These are phyloP conservation scores for Gracilaria vermiculophylla DNA, from an alignment of 23 red algal species.

Conservation along the genomic window DNA sequence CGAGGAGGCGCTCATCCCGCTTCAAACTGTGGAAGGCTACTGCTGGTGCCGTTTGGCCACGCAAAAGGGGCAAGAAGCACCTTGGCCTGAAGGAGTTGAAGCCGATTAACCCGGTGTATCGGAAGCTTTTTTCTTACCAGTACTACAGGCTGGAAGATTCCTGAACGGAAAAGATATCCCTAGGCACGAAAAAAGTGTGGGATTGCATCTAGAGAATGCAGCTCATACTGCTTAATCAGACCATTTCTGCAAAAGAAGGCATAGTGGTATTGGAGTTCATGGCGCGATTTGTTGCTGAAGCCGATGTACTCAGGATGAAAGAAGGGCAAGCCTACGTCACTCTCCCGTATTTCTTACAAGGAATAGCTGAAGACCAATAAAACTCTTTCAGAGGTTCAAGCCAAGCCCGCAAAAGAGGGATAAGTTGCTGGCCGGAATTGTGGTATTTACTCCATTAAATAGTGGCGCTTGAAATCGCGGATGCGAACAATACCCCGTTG, in stretches of 20 bases:
- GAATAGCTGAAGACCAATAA: background rate
- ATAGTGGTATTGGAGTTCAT: slow-evolving; percentile 23
- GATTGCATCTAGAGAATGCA: background rate
- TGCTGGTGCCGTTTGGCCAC: too few species aligned
- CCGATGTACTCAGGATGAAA: background rate
- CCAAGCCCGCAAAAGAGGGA: background rate
- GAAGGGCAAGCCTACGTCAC: slow-evolving; percentile 4
- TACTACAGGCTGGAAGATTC: background rate
- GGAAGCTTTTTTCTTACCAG: slow-evolving; percentile 6
- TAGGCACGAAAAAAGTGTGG: background rate
- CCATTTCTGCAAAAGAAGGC: slow-evolving; percentile 1
- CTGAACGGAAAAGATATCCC: background rate
- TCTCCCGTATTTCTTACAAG: slow-evolving; percentile 21
- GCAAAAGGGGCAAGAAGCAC: background rate
- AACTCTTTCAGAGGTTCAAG: background rate
- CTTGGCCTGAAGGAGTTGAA: background rate
- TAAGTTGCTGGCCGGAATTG: slow-evolving; percentile 15
- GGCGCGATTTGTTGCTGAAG: background rate
- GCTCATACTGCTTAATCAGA: background rate
- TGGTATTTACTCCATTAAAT: too few species aligned
- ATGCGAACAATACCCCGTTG: slow-evolving; percentile 16
- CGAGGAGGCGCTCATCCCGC: too few species aligned
- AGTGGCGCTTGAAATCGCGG: background rate
- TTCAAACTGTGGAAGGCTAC: too few species aligned
- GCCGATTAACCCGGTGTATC: slow-evolving; percentile 12